phyloP scores from a whole-genome alignment of 352 stramenopile species.

The Phytopythium litorale region DNA sequence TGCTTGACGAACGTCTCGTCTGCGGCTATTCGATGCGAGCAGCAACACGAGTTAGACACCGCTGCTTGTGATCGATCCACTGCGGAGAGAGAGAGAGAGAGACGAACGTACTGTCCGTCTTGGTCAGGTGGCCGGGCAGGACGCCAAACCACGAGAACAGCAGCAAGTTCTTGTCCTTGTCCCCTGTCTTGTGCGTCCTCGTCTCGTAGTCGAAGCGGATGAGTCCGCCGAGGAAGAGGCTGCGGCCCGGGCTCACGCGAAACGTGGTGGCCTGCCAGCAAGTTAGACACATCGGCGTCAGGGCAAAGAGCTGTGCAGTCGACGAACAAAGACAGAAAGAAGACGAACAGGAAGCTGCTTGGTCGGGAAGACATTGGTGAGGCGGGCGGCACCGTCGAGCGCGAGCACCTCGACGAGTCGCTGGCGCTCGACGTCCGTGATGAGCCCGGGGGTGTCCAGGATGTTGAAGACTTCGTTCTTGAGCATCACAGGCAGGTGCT shows the following conservation, averaged over 20 bases:
- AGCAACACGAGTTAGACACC: not conserved
- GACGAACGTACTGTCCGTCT: constrained; percentile 63
- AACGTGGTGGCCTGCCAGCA: constrained; percentile 55
- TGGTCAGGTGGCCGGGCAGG: constrained; percentile 76
- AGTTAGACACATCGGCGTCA: constrained; percentile 5
- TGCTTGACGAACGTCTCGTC: constrained; percentile 80
- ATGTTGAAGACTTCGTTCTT: constrained; percentile 83
- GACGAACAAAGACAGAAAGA: not conserved
- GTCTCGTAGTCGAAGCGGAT: constrained; percentile 75
- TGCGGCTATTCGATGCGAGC: constrained; percentile 27
- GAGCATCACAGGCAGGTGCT: constrained; percentile 72
- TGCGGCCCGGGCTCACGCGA: constrained; percentile 58
- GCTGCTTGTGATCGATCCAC: not conserved
- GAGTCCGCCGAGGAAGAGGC: constrained; percentile 74
- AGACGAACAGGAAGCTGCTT: constrained; percentile 58
- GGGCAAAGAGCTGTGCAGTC: not conserved
- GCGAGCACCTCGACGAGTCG: constrained; percentile 76
- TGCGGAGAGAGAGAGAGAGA: not conserved
- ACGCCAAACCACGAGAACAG: constrained; percentile 84
- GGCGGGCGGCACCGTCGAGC: constrained; percentile 50
- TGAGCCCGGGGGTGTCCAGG: constrained; percentile 75
- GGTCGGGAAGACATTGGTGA: constrained; percentile 75
- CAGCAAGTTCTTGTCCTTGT: constrained; percentile 58
- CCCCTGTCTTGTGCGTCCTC: constrained; percentile 13
- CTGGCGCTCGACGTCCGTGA: constrained; percentile 73